Percentiles rank a stretch among this genome's conserved stretches.
These are phyloP conservation scores for Tirmania nivea DNA, from an alignment of 495 filamentous ascomycete genomes.

Conservation along the genomic window DNA sequence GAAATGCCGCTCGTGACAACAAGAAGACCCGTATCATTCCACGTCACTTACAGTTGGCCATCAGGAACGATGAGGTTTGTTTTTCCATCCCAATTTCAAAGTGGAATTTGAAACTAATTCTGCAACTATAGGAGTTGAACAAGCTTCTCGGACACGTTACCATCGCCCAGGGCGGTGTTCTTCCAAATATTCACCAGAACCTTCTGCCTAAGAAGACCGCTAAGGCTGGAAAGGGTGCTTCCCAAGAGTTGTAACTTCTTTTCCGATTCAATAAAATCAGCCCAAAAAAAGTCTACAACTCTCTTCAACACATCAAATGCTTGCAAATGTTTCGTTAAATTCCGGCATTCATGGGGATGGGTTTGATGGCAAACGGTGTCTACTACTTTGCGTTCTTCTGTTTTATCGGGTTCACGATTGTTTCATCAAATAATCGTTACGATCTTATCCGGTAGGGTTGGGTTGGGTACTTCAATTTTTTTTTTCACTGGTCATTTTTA, in stretches of 20 bases:
- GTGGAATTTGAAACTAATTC: not conserved
- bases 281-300: not conserved
- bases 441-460: not conserved
- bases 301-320: not conserved
- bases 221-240: constrained; percentile 56
- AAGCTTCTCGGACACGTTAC: constrained; percentile 80
- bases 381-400: not conserved
- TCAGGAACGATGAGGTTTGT: constrained; percentile 65
- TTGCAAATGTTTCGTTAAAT: not conserved
- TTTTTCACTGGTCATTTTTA: not conserved
- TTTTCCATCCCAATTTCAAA: not conserved
- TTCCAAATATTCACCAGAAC: constrained; percentile 96
- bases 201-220: constrained; percentile 95
- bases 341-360: not conserved
- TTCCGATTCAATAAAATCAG: not conserved
- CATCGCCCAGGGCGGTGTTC: constrained; percentile 92
- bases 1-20: constrained; percentile 95
- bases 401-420: not conserved
- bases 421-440: not conserved
- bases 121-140: constrained; percentile 51
- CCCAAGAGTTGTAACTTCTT: not conserved
- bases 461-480: not conserved
- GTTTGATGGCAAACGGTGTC: not conserved
- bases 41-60: constrained; percentile 90
- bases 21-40: constrained; percentile 99